Percentiles rank a stretch among this genome's conserved stretches.
Evolutionary conservation across 805 yeast species (phyloP).

Genomic region (Suhomyces tanzawaensis): DNA sequence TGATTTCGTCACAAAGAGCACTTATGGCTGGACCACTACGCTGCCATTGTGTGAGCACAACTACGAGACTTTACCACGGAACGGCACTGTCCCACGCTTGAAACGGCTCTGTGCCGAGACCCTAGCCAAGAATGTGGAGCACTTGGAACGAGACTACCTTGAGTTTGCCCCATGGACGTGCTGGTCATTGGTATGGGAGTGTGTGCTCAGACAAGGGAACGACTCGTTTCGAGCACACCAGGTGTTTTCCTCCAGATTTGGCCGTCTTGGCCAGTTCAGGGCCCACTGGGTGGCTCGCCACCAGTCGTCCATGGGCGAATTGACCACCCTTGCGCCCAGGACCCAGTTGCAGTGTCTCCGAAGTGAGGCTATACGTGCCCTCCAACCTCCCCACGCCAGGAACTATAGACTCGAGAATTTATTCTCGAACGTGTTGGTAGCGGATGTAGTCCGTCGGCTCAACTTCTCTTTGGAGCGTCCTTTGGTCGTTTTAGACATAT

Average conservation of each 20-base stretch:
- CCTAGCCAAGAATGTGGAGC: conserved; percentile 28
- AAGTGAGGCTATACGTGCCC: conserved; percentile 5
- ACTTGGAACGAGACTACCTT: conserved; percentile 19
- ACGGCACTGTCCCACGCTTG: conserved; percentile 9
- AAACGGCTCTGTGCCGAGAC: conserved; percentile 24
- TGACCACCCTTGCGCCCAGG: conserved; percentile 1
- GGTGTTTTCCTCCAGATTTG: conserved; percentile 25
- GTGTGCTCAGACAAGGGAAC: conserved; percentile 19
- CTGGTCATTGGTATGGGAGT: conserved; percentile 34
- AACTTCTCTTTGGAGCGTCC: conserved; percentile 15
- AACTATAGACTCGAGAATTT: conserved; percentile 37
- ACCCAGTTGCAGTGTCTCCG: conserved; percentile 6
- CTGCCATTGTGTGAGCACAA: conserved; percentile 17
- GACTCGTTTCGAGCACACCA: conserved; percentile 32
- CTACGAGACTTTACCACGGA: neutral
- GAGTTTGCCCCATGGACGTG: conserved; percentile 26
- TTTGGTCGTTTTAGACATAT: conserved; percentile 27
- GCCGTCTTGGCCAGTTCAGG: conserved; percentile 16
- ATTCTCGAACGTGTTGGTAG: conserved; percentile 27
- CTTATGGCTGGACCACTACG: conserved; percentile 15
- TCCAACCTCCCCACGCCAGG: neutral
- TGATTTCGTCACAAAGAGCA: neutral
- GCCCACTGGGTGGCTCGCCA: conserved; percentile 18
- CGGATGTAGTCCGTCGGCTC: conserved; percentile 20
- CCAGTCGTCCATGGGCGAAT: neutral